Evolutionary conservation across 1,284 basidiomycete species (phyloP), one percentile per base, ranked within the genome.

Genomic region (Athelia psychrophila): DNA sequence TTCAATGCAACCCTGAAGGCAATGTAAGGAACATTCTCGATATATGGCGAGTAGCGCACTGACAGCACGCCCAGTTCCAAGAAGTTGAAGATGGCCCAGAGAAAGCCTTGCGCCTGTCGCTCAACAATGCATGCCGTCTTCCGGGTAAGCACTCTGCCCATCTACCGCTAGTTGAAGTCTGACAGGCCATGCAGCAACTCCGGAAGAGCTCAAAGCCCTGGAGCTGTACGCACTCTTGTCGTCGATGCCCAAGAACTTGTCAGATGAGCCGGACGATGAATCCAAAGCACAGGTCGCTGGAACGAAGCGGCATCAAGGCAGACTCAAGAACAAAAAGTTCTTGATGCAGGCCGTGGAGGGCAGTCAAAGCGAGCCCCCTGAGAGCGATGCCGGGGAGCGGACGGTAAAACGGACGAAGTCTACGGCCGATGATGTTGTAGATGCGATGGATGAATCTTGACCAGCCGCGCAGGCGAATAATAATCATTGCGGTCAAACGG

Each of bases 191-290:
- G 13, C 47, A 51, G 84, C 81, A 10, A 71, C 77, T 0, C 48
- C 62, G 4, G 72, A 71, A 8, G 79, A 82, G 10, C 63, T 85
- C 5, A 72, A 77, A 54, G 60, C 67, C 2, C 70, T 90, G 2
- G 81, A 86, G 49, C 67, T 89, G 2, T 91, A 91, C 60, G 69
- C 73, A 3, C 72, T 78, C 40, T 72, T 91, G 18, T 66, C 70
- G 1, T 71, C 78, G 15, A 69, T 91, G 58, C 88, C 88, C 1
- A 91, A 91, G 63, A 76, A 78, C 55, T 65, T 77, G 80, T 25
- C 71, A 59, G 2, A 27, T 20, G 44, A 46, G 16, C 20, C 16
- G 9, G 44, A 46, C 8, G 64, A 22, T 36, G 20, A 42, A 42
- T 8, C 16, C 6, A 42, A 42, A 22, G 38, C n/a, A n/a, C 38